Percentiles rank a stretch among this genome's conserved stretches.
phyloP scores from a whole-genome alignment of 495 filamentous ascomycete species.

The Tetracladium setigerum region DNA sequence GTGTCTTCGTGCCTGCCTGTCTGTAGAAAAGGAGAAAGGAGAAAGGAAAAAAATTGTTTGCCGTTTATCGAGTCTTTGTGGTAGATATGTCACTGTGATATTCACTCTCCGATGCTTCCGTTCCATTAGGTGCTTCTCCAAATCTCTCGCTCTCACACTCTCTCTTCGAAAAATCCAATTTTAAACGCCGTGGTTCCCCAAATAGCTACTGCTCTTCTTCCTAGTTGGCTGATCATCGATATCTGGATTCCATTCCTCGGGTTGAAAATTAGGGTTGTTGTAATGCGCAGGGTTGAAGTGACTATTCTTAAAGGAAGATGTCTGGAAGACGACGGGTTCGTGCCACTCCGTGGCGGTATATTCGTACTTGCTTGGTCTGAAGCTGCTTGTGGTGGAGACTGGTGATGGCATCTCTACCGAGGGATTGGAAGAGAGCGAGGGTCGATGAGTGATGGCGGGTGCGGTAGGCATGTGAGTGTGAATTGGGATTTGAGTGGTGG shows the following conservation, averaged over 20 bases:
- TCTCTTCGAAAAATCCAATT: no score
- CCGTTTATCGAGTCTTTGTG: no score
- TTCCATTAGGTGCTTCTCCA: not conserved
- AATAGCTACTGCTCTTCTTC: no score
- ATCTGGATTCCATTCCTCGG: constrained; percentile 44
- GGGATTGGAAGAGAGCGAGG: constrained; percentile 3
- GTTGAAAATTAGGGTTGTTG: constrained; percentile 78
- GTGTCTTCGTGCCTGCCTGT: no score
- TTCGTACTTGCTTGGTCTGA: constrained; percentile 30
- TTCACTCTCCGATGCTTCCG: not conserved
- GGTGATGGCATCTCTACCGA: constrained; percentile 12
- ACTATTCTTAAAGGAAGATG: constrained; percentile 49
- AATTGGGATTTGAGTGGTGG: constrained; percentile 26
- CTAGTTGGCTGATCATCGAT: constrained; percentile 10
- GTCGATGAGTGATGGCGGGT: constrained; percentile 19
- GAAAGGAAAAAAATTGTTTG: no score
- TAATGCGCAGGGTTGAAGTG: constrained; percentile 81
- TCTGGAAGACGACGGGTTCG: constrained; percentile 44
- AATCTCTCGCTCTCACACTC: not conserved
- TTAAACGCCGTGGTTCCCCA: no score
- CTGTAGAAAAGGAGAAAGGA: no score
- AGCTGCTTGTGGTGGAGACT: constrained; percentile 13
- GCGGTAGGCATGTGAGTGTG: constrained; percentile 24
- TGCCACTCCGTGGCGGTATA: constrained; percentile 32
- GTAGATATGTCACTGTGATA: not conserved